Base-by-base conservation (phyloP, 768 basidiomycete species). In the Podaxis pistillaris region DNA sequence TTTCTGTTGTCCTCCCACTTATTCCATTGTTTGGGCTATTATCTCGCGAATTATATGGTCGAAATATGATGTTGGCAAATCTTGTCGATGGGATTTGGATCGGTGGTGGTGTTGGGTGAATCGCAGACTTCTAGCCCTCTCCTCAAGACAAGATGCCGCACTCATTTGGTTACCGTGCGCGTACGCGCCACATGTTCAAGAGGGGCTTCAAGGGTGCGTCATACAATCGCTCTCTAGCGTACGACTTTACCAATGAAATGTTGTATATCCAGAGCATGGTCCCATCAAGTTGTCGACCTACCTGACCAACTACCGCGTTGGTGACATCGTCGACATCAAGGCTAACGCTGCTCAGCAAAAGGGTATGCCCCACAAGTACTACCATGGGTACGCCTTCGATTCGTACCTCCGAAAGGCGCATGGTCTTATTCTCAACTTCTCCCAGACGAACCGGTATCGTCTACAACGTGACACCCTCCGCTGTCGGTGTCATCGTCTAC, bases 181-280 rank as follows among this genome's bases (percentile, higher is more conserved):
- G 96, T 72, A 98, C 96, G 89, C 95, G 96, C 89, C 83, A 96
- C 83, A 97, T 98, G 96, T 98, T 99, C 92, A 95, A 93, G 88
- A 85, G 92, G 83, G 91, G 89, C 73, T 98, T 98, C 90, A 96
- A 96, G 87, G 88, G 95, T 96, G 78, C 71, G 84, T 75, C 41
- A 60, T 24, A 52, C 57, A 30, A 28, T 46, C 38, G 64, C 55
- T 60, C 54, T 65, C 41, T 15, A 26, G 60, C 9, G 28, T 37
- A 56, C 33, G 33, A 51, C 49, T 62, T 46, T 58, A 54, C 64
- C 62, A 64, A 68, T 33, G 60, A 56, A 22, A 38, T 50, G 19
- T 66, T 50, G 55, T 49, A n/a, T 54, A 53, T 65, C 41, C 70
- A 96, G 93, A 96, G 72, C 90, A 94, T 75, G 97, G 97, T 73